phyloP scores from a whole-genome alignment of 805 yeast species.

The Spathaspora girioi region DNA sequence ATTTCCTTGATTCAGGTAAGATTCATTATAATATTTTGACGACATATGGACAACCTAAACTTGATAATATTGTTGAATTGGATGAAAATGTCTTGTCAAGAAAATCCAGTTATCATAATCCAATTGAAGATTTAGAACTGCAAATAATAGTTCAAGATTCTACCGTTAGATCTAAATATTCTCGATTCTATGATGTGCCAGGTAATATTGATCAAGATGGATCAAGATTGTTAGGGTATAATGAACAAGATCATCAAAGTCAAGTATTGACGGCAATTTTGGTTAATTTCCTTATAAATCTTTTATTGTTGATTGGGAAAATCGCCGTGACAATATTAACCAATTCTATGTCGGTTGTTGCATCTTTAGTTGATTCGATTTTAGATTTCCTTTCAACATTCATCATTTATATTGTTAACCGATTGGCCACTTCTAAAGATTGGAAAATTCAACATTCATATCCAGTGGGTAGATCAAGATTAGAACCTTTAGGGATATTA shows the following conservation, averaged over 20 bases:
- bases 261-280: conserved; percentile 58
- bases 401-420: conserved; percentile 63
- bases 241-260: conserved; percentile 37
- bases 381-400: conserved; percentile 72
- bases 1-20: conserved; percentile 61
- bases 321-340: conserved; percentile 58
- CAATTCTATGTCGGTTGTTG: conserved; percentile 69
- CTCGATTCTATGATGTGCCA: conserved; percentile 46
- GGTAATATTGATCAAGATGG: conserved; percentile 60
- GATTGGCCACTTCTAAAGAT: conserved; percentile 42
- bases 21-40: conserved; percentile 62
- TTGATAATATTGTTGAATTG: conserved; percentile 4
- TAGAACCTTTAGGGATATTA: conserved; percentile 77
- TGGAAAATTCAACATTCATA: conserved; percentile 45
- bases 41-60: conserved; percentile 46
- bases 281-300: conserved; percentile 60
- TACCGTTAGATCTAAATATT: conserved; percentile 17
- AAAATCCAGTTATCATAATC: background rate
- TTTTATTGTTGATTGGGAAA: conserved; percentile 58
- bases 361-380: conserved; percentile 73
- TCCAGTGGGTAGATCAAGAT: conserved; percentile 70
- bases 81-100: conserved; percentile 3
- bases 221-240: conserved; percentile 50
- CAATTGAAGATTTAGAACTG: conserved; percentile 7
- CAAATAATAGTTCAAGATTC: conserved; percentile 1